Base-by-base conservation (phyloP, 441 rosid genomes). In the Populus trichocarpa region DNA sequence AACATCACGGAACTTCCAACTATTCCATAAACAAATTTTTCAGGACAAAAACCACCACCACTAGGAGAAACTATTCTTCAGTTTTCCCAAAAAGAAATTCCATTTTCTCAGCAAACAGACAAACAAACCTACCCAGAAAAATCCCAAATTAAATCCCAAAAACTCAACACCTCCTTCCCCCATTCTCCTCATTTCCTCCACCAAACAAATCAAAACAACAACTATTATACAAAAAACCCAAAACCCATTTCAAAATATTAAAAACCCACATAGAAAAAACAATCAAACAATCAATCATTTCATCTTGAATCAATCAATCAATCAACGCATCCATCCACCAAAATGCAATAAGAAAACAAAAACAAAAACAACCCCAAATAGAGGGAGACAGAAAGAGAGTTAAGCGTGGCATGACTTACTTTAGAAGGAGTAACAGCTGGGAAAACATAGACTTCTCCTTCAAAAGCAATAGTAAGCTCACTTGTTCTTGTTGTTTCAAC, bases 391-490 rank as follows among this genome's bases (percentile, higher is more conserved):
- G 59, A 50, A 50, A 5, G 20, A 50, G n/a, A 5, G n/a, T 88
- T 85, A 70, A 87, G 88, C 83, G 59, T 87, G 87, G 81, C 88
- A 77, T 22, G 85, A 81, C 33, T 85, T 80, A 80, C 68, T 80
- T 12, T 83, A 59, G 61, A 68, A 67, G 90, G 86, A 6, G 91
- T 87, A 80, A 90, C 90, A 69, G 90, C 89, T 74, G 91, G 92
- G 79, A 50, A 50, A 50, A 50, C 59, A 50, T 50, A 50, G 59
- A 50, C 59, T 50, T 50, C 59, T 50, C 94, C 91, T 85, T 89
- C 90, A 78, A 91, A 91, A 36, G 92, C 88, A 38, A 91, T 87
- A 71, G 94, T 86, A 28, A 91, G 91, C 88, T 89, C 91, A 78
- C 92, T 89, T 12, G 86, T 81, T 76, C 91, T 87, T 26, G 90